These are phyloP conservation scores for Panicum virgatum DNA, from an alignment of 202 grass and related monocot species.

Conservation along the genomic window DNA sequence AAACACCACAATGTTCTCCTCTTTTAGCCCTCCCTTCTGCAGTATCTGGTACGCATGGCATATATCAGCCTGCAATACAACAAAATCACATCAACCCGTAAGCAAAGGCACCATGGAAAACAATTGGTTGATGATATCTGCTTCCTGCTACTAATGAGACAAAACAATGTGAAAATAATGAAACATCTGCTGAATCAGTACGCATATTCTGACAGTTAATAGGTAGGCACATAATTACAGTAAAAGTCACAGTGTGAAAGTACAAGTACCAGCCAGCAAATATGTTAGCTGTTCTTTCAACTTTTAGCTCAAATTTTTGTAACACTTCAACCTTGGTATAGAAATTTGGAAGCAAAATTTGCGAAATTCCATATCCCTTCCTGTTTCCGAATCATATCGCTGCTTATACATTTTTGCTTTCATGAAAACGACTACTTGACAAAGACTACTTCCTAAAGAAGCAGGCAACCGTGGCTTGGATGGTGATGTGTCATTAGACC, in stretches of 20 bases:
- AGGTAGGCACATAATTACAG: background rate
- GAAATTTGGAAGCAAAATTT: background rate
- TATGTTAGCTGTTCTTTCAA: slow-evolving; percentile 5
- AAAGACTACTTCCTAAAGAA: background rate
- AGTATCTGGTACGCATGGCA: slow-evolving; percentile 92
- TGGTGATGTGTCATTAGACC: background rate
- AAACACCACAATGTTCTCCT: slow-evolving; percentile 89
- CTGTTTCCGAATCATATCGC: background rate
- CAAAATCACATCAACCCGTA: background rate
- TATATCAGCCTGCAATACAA: slow-evolving; percentile 68
- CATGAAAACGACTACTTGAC: slow-evolving; percentile 2
- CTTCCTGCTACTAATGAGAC: background rate
- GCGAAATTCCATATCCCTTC: background rate
- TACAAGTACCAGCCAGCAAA: background rate
- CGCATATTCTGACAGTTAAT: background rate
- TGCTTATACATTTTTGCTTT: background rate
- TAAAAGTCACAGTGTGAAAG: background rate
- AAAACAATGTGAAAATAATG: background rate
- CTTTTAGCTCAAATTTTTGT: background rate
- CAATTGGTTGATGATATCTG: background rate
- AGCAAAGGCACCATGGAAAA: slow-evolving; percentile 4
- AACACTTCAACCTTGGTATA: background rate
- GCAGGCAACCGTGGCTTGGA: background rate
- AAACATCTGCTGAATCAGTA: background rate
- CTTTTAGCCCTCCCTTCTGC: slow-evolving; percentile 60